These are phyloP conservation scores for Bonia amplexicaulis DNA, from an alignment of 176 grass and related monocot genomes.

Conservation along the genomic window DNA sequence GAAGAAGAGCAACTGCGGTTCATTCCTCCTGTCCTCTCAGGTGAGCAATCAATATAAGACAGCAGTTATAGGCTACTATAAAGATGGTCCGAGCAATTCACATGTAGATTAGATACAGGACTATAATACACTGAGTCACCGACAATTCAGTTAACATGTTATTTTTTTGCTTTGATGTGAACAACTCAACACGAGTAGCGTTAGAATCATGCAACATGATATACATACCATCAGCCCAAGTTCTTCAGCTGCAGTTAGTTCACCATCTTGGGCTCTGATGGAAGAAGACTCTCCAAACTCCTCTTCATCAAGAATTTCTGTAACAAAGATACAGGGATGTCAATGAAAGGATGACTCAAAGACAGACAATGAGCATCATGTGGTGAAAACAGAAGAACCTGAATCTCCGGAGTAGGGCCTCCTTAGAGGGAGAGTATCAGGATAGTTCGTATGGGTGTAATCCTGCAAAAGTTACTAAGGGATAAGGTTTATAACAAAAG, in stretches of 20 bases:
- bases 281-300: slow-evolving; percentile 31
- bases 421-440: slow-evolving; percentile 44
- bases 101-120: neutral
- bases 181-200: slow-evolving; percentile 1
- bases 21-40: slow-evolving; percentile 34
- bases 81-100: neutral
- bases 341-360: neutral
- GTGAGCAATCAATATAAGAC: slow-evolving; percentile 8
- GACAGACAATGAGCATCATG: neutral
- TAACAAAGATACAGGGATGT: neutral
- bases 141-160: neutral
- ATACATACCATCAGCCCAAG: slow-evolving; percentile 53
- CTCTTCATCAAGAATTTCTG: slow-evolving; percentile 47
- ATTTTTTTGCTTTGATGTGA: neutral
- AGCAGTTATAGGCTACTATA: neutral
- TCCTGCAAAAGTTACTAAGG: slow-evolving; percentile 29
- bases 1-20: slow-evolving; percentile 50
- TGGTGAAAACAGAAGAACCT: slow-evolving; percentile 32
- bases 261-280: slow-evolving; percentile 19
- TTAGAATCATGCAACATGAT: slow-evolving; percentile 4
- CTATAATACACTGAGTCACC: neutral
- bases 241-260: slow-evolving; percentile 44
- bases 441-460: slow-evolving; percentile 35
- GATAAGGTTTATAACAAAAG: neutral
- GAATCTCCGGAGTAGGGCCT: slow-evolving; percentile 36